Percentiles rank a stretch among this genome's conserved stretches.
Evolutionary conservation across 2,329 filamentous ascomycete species (phyloP).

Genomic region (Coniochaeta hoffmannii): DNA sequence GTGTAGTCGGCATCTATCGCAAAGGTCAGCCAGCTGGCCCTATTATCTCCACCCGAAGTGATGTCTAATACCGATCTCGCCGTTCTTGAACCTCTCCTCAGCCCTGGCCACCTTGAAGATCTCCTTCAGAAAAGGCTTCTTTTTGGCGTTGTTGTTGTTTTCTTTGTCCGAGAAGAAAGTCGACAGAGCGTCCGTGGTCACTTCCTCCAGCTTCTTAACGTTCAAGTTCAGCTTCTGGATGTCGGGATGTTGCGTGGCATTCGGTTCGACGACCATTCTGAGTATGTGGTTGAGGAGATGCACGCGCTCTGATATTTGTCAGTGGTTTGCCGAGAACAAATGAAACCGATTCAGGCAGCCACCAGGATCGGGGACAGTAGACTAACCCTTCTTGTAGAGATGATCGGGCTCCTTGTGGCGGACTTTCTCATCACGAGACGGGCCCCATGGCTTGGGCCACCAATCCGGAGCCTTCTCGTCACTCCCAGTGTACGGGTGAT

Average conservation of each 20-base stretch:
- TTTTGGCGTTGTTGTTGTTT: slow-evolving; percentile 42
- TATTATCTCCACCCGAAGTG: no score
- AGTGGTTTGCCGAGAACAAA: slow-evolving; percentile 3
- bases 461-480: slow-evolving; percentile 56
- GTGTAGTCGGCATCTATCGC: slow-evolving; percentile 36
- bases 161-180: slow-evolving; percentile 52
- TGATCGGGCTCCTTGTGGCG: slow-evolving; percentile 70
- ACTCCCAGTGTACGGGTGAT: slow-evolving; percentile 62
- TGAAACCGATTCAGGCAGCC: not conserved
- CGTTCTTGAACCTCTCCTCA: slow-evolving; percentile 48
- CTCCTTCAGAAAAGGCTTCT: slow-evolving; percentile 49
- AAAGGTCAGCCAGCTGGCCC: not conserved
- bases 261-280: slow-evolving; percentile 46
- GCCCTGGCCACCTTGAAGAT: slow-evolving; percentile 53
- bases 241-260: slow-evolving; percentile 38
- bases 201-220: slow-evolving; percentile 49
- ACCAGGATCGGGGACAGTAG: not conserved
- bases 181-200: slow-evolving; percentile 50
- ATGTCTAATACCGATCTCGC: slow-evolving; percentile 43
- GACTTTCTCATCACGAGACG: slow-evolving; percentile 44
- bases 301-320: slow-evolving; percentile 42
- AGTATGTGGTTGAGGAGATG: slow-evolving; percentile 53
- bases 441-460: slow-evolving; percentile 55
- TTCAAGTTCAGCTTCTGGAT: slow-evolving; percentile 46
- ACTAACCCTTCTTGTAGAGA: slow-evolving; percentile 56